Evolutionary conservation across 2,329 filamentous ascomycete species (phyloP), one percentile per base, ranked within the genome.

Genomic region (Xylariales sp.): DNA sequence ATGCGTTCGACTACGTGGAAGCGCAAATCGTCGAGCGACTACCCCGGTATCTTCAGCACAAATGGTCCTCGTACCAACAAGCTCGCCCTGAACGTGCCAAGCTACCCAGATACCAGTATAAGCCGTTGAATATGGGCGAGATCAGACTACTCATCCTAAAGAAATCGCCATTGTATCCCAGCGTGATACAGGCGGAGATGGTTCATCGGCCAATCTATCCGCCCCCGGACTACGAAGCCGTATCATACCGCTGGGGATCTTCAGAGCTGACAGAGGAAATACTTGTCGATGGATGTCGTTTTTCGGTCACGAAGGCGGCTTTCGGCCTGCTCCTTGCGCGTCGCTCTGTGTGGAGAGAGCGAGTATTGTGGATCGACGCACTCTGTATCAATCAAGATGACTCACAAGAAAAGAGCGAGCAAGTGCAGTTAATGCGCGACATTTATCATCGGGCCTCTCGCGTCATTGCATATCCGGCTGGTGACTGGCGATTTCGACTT

Each of bases 61-160:
- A 34, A 18, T 71, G 69, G 67, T 69, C 64, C 6, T 59, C 60
- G 3, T 63, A 69, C 28, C 63, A 67, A 48, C 69, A 71, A 23
- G 30, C 32, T 5, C 64, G 5, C 4, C 64, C 66, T 2, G 45
- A 36, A 34, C 69, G 69, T 41, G 34, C 18, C 9, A 56, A 30
- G 16, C 16, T 70, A 34, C 60, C 65, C 1, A 8, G 3, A 14
- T 70, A 67, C 34, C 59, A 55, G 34, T 69, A 70, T 32, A 46
- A 34, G 23, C 56, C 58, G 18, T 39, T 69, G 9, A 80, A 57
- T 1, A 75, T 79, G 4, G 75, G 74, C 9, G 72, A 74, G 23
- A 78, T 71, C 41, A 74, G 65, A 41, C 72, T 67, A 46, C 73
- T 77, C 8, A 72, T 67, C 10, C 23, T 67, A 7, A 64, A 48